These are phyloP conservation scores for Pichia sp. DNA, from an alignment of 1,139 yeast species.

Conservation along the genomic window DNA sequence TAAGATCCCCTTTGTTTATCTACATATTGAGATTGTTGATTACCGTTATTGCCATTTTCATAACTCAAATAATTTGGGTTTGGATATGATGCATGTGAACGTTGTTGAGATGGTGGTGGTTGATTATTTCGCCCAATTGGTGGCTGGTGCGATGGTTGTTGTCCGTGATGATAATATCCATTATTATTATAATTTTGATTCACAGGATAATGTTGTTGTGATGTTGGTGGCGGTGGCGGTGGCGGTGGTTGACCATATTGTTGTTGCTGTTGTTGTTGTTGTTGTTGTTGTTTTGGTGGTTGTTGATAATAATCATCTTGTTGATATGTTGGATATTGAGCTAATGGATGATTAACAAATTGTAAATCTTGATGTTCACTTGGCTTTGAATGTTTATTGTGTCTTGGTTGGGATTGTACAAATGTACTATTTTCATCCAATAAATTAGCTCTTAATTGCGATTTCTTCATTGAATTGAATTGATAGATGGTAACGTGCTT, in stretches of 20 bases:
- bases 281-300: background rate
- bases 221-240: background rate
- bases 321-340: background rate
- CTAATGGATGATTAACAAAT: constrained; percentile 2
- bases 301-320: background rate
- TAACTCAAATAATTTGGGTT: background rate
- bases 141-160: background rate
- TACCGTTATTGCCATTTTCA: background rate
- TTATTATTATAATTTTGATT: background rate
- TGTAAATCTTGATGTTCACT: constrained; percentile 1
- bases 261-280: background rate
- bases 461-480: constrained; percentile 16
- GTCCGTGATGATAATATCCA: background rate
- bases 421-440: constrained; percentile 16
- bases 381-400: constrained; percentile 3
- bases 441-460: constrained; percentile 25
- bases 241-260: background rate
- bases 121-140: background rate
- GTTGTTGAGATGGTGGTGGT: background rate
- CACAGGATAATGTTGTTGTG: background rate
- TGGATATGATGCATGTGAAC: constrained; percentile 1
- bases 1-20: constrained; percentile 2
- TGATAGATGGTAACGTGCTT: background rate
- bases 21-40: background rate
- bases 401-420: background rate